Conservation (phyloP, 2,329 filamentous ascomycete genomes). For the Colletotrichum lupini region DNA sequence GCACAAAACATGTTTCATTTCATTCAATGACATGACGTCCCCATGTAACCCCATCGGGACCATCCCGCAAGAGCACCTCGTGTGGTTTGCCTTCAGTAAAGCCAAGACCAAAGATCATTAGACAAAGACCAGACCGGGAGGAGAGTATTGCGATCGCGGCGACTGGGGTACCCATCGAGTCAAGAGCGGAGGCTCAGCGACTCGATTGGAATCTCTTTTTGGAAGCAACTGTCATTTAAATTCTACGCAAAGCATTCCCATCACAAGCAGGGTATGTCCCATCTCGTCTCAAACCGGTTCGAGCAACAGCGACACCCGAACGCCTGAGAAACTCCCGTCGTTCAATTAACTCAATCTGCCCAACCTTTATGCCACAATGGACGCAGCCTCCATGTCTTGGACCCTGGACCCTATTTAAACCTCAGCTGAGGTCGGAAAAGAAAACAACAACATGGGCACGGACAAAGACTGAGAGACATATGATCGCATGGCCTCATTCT, state of each 20-base stretch:
- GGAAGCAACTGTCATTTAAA: background rate
- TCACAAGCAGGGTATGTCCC: slow-evolving; percentile 12
- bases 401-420: slow-evolving; percentile 19
- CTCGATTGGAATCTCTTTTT: background rate
- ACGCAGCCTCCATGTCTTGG: background rate
- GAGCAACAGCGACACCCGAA: slow-evolving; percentile 3
- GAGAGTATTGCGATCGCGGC: slow-evolving; percentile 30
- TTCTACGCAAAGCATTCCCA: background rate
- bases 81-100: slow-evolving; percentile 15
- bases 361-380: background rate
- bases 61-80: background rate
- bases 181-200: background rate
- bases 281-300: slow-evolving; percentile 30
- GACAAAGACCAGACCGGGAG: slow-evolving; percentile 13
- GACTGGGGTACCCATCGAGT: slow-evolving; percentile 19
- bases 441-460: slow-evolving; percentile 12
- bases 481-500: background rate
- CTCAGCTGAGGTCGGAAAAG: background rate
- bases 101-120: slow-evolving; percentile 9
- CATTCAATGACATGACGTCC: background rate
- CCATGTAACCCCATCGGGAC: background rate
- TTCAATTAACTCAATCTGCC: slow-evolving; percentile 1
- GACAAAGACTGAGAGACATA: slow-evolving; percentile 1
- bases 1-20: background rate
- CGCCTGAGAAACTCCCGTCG: background rate